Evolutionary conservation across 768 basidiomycete genomes (phyloP), one percentile per base, ranked within the genome.

Genomic region (Russula compacta): DNA sequence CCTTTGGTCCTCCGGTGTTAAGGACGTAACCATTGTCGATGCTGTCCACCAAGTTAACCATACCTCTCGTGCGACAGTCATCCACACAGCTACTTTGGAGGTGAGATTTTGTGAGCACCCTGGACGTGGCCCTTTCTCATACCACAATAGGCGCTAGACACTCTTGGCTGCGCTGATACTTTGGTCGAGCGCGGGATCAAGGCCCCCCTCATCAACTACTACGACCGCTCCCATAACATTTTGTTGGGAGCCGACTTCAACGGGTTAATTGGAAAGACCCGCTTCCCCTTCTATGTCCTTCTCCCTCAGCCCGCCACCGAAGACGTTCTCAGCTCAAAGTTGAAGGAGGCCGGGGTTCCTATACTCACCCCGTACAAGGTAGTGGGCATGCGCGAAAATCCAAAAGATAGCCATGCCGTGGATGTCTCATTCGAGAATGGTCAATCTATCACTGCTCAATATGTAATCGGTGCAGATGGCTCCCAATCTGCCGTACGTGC

Each of bases 51-150:
- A 71, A 51, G 74, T 73, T 21, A 64, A 71, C 53, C 72, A 73
- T 51, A 67, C 69, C 8, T 79, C 81, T 10, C 76, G 81, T 19
- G 79, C 82, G 0, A 60, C 77, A 4, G 72, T 75, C 1, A 67
- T 82, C 33, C 81, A 83, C 63, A 77, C 82, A 38, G 76, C 79
- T 36, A 82, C 82, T 10, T 71, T 83, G 15, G 82, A 82, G 71
- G 81, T 78, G 62, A 48, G 69, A 44, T 19, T 19, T 58, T 32
- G 10, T 50, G n/a, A 40, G 8, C 35, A 47, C 38, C 6, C 44
- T 46, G 15, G 1, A 59, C 19, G 6, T 24, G 12, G 39, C 59
- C 9, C 71, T 77, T 29, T 67, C 71, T 48, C 14, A 80, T 73
- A 68, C 74, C 77, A 8, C 64, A 19, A 63, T 39, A 83, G 82